Evolutionary conservation across 768 basidiomycete species (phyloP).

Genomic region (Trametes sanguinea): DNA sequence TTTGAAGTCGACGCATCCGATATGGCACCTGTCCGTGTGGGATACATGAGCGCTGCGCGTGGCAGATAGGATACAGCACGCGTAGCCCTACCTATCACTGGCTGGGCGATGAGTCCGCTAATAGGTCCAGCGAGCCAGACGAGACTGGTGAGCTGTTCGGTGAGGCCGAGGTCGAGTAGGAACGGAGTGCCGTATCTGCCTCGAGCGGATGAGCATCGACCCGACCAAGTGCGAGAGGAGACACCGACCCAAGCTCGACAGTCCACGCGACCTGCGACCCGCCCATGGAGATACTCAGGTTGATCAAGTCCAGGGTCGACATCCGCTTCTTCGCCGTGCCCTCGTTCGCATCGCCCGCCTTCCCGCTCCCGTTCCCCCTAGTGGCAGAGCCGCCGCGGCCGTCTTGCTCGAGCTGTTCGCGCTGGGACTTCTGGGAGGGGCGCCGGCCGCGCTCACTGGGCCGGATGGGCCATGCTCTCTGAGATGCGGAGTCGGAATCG

Average conservation of each 20-base stretch:
- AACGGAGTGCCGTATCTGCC: constrained; percentile 91
- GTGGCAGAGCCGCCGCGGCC: constrained; percentile 1
- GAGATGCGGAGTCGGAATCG: constrained; percentile 78
- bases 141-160: constrained; percentile 87
- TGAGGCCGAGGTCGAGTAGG: constrained; percentile 74
- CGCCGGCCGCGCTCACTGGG: constrained; percentile 27
- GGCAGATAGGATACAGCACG: no score
- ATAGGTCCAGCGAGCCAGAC: constrained; percentile 98
- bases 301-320: constrained; percentile 55
- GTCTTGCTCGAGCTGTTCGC: constrained; percentile 1
- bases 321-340: constrained; percentile 30
- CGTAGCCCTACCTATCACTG: constrained; percentile 80
- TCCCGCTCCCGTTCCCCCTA: constrained; percentile 13
- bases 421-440: constrained; percentile 13
- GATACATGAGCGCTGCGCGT: not conserved
- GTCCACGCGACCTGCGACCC: constrained; percentile 97
- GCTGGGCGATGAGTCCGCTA: constrained; percentile 92
- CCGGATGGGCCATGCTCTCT: constrained; percentile 73
- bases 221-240: not conserved
- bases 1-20: constrained; percentile 92
- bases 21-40: constrained; percentile 67
- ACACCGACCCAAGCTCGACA: constrained; percentile 83
- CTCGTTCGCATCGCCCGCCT: constrained; percentile 1
- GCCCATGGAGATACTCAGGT: constrained; percentile 88
- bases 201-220: not conserved